Percentiles rank a stretch among this genome's conserved stretches.
These are phyloP conservation scores for Pythium dissimile DNA, from an alignment of 352 stramenopile species.

Conservation along the genomic window DNA sequence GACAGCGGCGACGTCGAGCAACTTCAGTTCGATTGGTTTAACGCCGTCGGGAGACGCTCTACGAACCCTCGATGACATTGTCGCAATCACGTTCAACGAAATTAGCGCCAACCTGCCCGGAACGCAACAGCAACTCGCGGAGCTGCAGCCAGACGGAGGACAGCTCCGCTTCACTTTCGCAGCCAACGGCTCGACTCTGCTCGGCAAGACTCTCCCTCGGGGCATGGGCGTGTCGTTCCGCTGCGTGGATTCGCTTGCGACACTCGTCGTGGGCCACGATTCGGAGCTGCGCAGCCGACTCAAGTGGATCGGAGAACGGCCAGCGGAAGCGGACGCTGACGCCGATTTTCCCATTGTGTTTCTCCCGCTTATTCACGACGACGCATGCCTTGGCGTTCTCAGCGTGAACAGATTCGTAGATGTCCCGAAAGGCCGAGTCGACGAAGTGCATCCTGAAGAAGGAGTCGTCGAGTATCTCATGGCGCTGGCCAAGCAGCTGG, in stretches of 20 bases:
- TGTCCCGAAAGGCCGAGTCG: conserved; percentile 49
- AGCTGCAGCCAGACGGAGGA: conserved; percentile 41
- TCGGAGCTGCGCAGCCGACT: conserved; percentile 36
- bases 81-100: conserved; percentile 38
- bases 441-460: conserved; percentile 62
- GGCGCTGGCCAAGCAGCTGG: conserved; percentile 36
- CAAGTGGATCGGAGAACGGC: conserved; percentile 5
- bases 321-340: background rate
- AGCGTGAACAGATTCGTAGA: conserved; percentile 53
- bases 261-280: conserved; percentile 32
- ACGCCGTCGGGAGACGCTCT: conserved; percentile 54
- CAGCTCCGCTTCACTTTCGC: conserved; percentile 55
- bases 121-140: conserved; percentile 49
- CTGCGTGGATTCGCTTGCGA: conserved; percentile 41
- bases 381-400: conserved; percentile 52
- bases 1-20: conserved; percentile 16
- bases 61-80: conserved; percentile 38
- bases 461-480: conserved; percentile 55
- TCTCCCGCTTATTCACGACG: conserved; percentile 64
- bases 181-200: conserved; percentile 32
- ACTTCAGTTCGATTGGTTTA: conserved; percentile 38
- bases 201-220: conserved; percentile 32
- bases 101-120: conserved; percentile 48
- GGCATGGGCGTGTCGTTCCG: conserved; percentile 53
- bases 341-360: conserved; percentile 52